Percentiles rank a stretch among this genome's conserved stretches.
Conservation (phyloP, 495 filamentous ascomycete species). For the Apiosordaria backusii region DNA sequence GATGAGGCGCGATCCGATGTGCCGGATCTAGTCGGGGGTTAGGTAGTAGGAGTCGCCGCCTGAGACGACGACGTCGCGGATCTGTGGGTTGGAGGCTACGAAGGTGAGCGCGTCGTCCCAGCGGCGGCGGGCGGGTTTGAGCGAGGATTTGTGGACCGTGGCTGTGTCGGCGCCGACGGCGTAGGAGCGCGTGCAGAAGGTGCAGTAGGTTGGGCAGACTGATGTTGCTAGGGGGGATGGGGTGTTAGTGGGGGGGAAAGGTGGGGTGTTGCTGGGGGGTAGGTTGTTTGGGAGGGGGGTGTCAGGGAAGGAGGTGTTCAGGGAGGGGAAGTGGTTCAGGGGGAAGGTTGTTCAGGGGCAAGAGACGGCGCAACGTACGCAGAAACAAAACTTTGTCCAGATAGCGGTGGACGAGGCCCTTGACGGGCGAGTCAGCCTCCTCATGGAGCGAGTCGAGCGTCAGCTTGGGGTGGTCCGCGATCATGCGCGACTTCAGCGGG, state of each 20-base stretch:
- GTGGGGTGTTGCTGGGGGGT: no score
- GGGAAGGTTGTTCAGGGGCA: no score
- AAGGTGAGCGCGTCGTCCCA: constrained; percentile 50
- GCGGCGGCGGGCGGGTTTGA: constrained; percentile 39
- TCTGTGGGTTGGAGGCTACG: constrained; percentile 45
- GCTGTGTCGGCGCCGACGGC: constrained; percentile 51
- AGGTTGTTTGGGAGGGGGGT: no score
- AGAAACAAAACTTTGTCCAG: constrained; percentile 57
- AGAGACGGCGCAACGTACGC: no score
- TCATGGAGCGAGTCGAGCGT: constrained; percentile 49
- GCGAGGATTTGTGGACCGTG: constrained; percentile 44
- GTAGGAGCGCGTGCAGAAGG: constrained; percentile 57
- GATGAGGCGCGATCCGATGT: constrained; percentile 41
- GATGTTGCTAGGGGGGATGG: constrained; percentile 51
- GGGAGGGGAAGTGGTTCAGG: no score
- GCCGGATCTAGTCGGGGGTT: constrained; percentile 30
- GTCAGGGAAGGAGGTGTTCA: no score
- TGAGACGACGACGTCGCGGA: constrained; percentile 58
- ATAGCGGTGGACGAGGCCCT: constrained; percentile 55
- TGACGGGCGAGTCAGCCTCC: constrained; percentile 43
- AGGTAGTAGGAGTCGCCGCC: constrained; percentile 57
- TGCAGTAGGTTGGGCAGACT: constrained; percentile 56
- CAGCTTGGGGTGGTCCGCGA: constrained; percentile 46
- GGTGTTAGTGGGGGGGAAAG: no score
- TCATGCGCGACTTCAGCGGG: constrained; percentile 46